phyloP scores from a whole-genome alignment of 2,329 filamentous ascomycete species.

The Proliferodiscus dingleyae region DNA sequence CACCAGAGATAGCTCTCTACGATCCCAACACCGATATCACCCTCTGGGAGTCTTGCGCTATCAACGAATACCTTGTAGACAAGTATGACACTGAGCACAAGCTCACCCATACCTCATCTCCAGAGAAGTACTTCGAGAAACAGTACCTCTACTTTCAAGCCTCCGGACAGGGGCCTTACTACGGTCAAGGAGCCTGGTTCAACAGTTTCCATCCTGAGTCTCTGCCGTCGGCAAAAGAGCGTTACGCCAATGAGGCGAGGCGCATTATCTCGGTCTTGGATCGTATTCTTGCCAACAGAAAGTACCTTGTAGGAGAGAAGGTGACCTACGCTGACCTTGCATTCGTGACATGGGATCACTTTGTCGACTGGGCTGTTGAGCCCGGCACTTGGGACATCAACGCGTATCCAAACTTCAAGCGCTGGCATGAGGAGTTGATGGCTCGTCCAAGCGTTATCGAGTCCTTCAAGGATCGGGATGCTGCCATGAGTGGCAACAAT shows the following conservation, averaged over 20 bases:
- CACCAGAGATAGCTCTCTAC: slow-evolving; percentile 20
- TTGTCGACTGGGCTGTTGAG: not conserved
- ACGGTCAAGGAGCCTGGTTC: slow-evolving; percentile 32
- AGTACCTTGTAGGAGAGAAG: slow-evolving; percentile 36
- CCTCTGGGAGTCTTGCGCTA: slow-evolving; percentile 41
- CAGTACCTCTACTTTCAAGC: slow-evolving; percentile 38
- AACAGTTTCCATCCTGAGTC: slow-evolving; percentile 33
- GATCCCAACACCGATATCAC: slow-evolving; percentile 37
- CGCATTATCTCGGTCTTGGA: slow-evolving; percentile 36
- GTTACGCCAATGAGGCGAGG: slow-evolving; percentile 40
- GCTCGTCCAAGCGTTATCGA: not conserved
- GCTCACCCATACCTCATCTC: slow-evolving; percentile 30
- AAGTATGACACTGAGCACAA: slow-evolving; percentile 36
- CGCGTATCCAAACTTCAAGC: not conserved
- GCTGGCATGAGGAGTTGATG: not conserved
- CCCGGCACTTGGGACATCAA: not conserved
- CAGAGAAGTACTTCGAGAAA: slow-evolving; percentile 29
- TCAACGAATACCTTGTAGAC: slow-evolving; percentile 38
- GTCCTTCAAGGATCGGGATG: too few relatives aligned
- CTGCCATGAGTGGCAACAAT: too few relatives aligned
- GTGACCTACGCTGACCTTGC: slow-evolving; percentile 33
- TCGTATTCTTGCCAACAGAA: slow-evolving; percentile 29
- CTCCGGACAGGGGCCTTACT: slow-evolving; percentile 35
- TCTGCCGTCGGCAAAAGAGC: slow-evolving; percentile 36
- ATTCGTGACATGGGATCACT: slow-evolving; percentile 8